Base-by-base conservation (phyloP, 2,329 filamentous ascomycete species). In the Neofusicoccum cordaticola region DNA sequence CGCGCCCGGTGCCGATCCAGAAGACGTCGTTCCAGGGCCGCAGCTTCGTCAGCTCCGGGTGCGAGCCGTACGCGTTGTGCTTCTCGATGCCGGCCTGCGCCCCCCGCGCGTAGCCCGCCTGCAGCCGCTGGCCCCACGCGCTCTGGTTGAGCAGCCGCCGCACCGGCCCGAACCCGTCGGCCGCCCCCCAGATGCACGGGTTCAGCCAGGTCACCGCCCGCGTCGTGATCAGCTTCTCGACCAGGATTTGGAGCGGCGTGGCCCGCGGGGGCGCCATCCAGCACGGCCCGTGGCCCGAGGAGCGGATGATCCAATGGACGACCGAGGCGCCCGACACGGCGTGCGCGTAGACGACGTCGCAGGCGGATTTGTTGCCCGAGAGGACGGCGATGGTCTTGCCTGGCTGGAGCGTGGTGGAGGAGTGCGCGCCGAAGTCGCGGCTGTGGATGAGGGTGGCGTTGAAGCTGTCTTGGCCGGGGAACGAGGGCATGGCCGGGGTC, bases 131-230 rank as follows among this genome's bases (percentile, higher is more conserved):
- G 1, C 88, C 88, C 2, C 88, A 63, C 34, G 77, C 74, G 0
- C 85, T 89, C 17, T 80, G 79, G 68, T 90, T 86, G 51, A 88
- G 78, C 65, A 89, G 85, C 12, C 74, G 71, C 3, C 86, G 81
- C 2, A 85, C 78, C 9, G 81, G 71, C 66, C 72, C 77, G 67
- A 83, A 89, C 0, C 88, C 88, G 70, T 87, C 87, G 2, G 82
- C 84, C 1, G 82, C 79, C 3, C 87, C 88, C 88, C 89, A 93
- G 15, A 90, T 83, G 71, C 90, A 93, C 0, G 91, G 90, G 61
- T 85, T 88, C 74, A 93, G 86, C 87, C 88, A 92, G 2, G 86
- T 90, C 62, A 92, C 77, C 67, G 90, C 82, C 0, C 90, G 86
- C 0, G 85, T 89, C 34, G 85, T 84, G 5, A 89, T 83, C 4